phyloP scores from a whole-genome alignment of 352 stramenopile genomes.

The Phytopythium chamaehyphon region DNA sequence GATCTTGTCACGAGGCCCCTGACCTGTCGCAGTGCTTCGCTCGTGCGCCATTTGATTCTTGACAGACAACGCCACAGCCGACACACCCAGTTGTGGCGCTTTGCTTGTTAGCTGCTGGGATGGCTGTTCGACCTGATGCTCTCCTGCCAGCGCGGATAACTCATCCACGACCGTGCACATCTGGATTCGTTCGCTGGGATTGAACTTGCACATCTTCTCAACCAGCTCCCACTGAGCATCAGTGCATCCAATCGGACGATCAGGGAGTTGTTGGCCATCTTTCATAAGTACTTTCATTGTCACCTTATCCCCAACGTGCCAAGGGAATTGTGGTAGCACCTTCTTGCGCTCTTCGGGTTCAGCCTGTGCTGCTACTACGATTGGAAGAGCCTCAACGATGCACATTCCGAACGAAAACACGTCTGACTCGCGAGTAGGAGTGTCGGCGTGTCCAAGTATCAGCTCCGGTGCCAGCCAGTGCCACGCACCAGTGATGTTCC shows the following conservation, averaged over 20 bases:
- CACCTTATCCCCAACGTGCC: too few species aligned
- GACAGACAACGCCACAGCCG: too few species aligned
- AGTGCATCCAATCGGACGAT: conserved; percentile 8
- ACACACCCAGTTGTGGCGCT: too few species aligned
- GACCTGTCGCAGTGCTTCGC: too few species aligned
- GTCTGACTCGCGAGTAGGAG: conserved; percentile 19
- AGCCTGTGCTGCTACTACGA: conserved; percentile 8
- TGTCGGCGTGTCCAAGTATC: neutral
- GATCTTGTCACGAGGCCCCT: too few species aligned
- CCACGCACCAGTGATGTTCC: conserved; percentile 7
- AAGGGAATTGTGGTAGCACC: neutral
- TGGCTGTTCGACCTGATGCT: too few species aligned
- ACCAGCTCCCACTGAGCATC: conserved; percentile 26
- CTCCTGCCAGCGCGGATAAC: too few species aligned
- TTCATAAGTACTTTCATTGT: neutral
- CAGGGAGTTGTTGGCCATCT: conserved; percentile 2
- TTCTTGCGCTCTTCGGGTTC: conserved; percentile 11
- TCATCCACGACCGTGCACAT: conserved; percentile 18
- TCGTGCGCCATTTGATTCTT: too few species aligned
- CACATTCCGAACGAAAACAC: conserved; percentile 27
- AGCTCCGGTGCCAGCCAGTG: conserved; percentile 24
- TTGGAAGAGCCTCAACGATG: conserved; percentile 18
- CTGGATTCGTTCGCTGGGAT: conserved; percentile 16
- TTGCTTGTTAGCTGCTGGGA: too few species aligned
- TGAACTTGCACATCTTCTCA: conserved; percentile 21